Evolutionary conservation across 768 basidiomycete genomes (phyloP).

Genomic region (Boletellus emodensis): DNA sequence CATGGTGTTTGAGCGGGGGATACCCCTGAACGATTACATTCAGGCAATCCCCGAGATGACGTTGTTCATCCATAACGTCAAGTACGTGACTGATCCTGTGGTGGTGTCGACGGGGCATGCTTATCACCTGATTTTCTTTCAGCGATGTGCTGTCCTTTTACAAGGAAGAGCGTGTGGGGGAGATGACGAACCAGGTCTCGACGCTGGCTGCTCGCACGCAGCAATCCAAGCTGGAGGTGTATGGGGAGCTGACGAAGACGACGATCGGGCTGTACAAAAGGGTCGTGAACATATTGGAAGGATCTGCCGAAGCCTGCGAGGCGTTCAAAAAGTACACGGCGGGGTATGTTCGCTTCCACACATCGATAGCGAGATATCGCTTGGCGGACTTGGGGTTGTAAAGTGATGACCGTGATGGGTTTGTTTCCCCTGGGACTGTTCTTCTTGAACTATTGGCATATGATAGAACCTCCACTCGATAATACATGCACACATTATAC

Average conservation of each 20-base stretch:
- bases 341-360: constrained; percentile 30
- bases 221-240: constrained; percentile 26
- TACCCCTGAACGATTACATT: constrained; percentile 32
- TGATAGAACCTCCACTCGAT: too few relatives aligned
- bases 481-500: too few relatives aligned
- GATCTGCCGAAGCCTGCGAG: constrained; percentile 15
- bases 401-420: background rate
- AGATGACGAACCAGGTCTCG: constrained; percentile 35
- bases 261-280: constrained; percentile 23
- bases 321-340: constrained; percentile 14
- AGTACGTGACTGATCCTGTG: constrained; percentile 27
- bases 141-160: constrained; percentile 42
- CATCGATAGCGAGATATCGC: constrained; percentile 22
- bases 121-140: background rate
- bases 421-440: too few relatives aligned
- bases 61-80: constrained; percentile 32
- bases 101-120: background rate
- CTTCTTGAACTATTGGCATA: too few relatives aligned
- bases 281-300: constrained; percentile 23
- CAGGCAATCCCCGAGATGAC: constrained; percentile 39
- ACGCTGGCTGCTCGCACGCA: constrained; percentile 23
- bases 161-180: constrained; percentile 37
- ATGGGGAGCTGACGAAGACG: constrained; percentile 22
- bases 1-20: constrained; percentile 33
- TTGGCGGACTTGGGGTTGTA: constrained; percentile 20